Evolutionary conservation across 75 land plant species (phyloP), one percentile per base, ranked within the genome.

Genomic region (Sequoia sempervirens): DNA sequence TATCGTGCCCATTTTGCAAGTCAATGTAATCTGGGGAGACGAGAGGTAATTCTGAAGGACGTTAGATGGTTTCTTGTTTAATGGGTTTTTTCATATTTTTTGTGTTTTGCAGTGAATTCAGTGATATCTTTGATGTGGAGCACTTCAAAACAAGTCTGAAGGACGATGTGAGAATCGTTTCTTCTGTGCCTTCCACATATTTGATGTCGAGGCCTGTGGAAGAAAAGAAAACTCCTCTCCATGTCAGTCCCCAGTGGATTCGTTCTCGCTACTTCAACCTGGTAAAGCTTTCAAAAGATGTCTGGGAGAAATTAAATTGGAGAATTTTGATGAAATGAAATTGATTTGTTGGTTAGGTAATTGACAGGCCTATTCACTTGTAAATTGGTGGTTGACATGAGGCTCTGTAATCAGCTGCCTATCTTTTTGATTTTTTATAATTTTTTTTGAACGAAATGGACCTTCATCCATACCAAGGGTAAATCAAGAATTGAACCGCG

Each of bases 1-100:
- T 41, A 96, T 97, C 5, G 88, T 95, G 7, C 99, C 99, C 20
- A 85, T 97, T 37, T 82, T 97, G 85, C 93, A 97, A 86, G 92
- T 97, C 56, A 95, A 95, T 83, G 87, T 79, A 10, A 90, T 95
- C 61, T 95, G 96, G 99, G 90, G 86, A 43, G 96, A 97, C 85
- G 93, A 94, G 32, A 80, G 82, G 82, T 38, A 80, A 61, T 61
- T 50, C 15, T 50, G 53, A 50, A 50, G 2, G 13, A 50, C 0
- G 3, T 50, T 50, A 12, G 15, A 12, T 12, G 15, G 12, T 50
- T 50, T 50, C 53, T 13, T 50, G 53, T 50, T 50, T 50, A 50
- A 50, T 50, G 14, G 9, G n/a, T 1, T 34, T 40, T 84, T 72
- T 76, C 23, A 11, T 30, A 18, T 56, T 83, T 50, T 34, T 64